Evolutionary conservation across 495 filamentous ascomycete genomes (phyloP).

Genomic region (Stereocaulon alpinum): DNA sequence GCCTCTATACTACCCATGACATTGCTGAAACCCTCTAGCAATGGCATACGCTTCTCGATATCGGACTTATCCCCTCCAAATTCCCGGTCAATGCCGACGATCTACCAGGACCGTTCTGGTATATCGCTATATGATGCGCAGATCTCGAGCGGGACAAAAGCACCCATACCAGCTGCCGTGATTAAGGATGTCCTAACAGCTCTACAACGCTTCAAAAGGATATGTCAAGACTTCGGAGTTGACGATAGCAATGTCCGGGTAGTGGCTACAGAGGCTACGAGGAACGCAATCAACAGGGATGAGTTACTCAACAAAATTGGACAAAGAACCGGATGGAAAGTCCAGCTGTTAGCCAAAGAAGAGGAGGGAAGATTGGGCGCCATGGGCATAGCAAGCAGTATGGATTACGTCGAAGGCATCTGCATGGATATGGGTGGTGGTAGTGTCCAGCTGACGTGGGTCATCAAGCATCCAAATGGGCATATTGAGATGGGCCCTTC

Average conservation of each 20-base stretch:
- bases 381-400: constrained; percentile 71
- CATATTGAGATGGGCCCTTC: constrained; percentile 41
- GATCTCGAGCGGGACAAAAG: constrained; percentile 33
- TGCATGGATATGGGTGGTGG: constrained; percentile 88
- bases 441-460: constrained; percentile 82
- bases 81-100: constrained; percentile 59
- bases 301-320: constrained; percentile 57
- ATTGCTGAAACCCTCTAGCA: constrained; percentile 40
- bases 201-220: constrained; percentile 59
- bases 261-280: constrained; percentile 82
- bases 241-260: constrained; percentile 52
- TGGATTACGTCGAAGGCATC: constrained; percentile 54
- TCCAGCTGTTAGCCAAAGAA: constrained; percentile 63
- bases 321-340: constrained; percentile 48
- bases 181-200: constrained; percentile 54
- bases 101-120: constrained; percentile 65
- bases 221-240: constrained; percentile 63
- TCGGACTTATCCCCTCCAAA: constrained; percentile 62
- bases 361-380: constrained; percentile 78
- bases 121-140: constrained; percentile 91
- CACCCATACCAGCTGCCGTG: constrained; percentile 51
- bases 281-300: constrained; percentile 63
- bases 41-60: constrained; percentile 91
- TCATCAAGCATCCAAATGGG: constrained; percentile 45
- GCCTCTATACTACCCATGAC: background rate